Conservation (phyloP, 2,329 filamentous ascomycete genomes). For the Elsinoe arachidis region DNA sequence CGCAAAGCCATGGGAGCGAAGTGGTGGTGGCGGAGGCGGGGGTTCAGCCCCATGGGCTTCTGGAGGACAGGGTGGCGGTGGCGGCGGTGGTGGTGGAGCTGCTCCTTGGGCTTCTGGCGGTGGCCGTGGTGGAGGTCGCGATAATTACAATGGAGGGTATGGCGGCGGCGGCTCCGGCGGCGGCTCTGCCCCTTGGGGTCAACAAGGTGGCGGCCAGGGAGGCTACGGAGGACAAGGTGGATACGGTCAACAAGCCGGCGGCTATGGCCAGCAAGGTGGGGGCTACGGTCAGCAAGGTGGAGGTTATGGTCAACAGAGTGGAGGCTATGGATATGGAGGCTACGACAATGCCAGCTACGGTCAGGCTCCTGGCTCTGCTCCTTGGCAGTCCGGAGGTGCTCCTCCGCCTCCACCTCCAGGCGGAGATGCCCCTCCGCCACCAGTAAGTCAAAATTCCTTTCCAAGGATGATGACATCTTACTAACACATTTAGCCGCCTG, state of each 20-base stretch:
- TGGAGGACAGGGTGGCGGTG: conserved; percentile 13
- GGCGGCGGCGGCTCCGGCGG: conserved; percentile 20
- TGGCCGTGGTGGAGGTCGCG: conserved; percentile 16
- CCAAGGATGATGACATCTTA: not conserved
- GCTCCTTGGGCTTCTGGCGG: conserved; percentile 27
- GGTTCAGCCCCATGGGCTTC: conserved; percentile 34
- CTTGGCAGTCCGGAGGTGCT: conserved; percentile 50
- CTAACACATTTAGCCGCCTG: conserved; percentile 6
- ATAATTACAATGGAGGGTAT: conserved; percentile 14
- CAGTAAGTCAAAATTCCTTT: conserved; percentile 21
- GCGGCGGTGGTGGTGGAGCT: conserved; percentile 26
- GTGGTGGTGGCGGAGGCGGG: conserved; percentile 60
- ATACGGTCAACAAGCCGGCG: conserved; percentile 17
- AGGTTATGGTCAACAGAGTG: conserved; percentile 25
- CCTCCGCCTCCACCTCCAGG: conserved; percentile 52
- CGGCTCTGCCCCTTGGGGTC: conserved; percentile 10
- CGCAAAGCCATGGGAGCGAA: conserved; percentile 72
- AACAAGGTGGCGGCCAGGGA: conserved; percentile 17
- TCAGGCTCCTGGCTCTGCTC: conserved; percentile 33
- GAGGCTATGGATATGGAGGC: conserved; percentile 16
- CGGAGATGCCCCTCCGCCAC: conserved; percentile 55
- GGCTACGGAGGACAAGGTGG: conserved; percentile 16
- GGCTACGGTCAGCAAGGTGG: conserved; percentile 26
- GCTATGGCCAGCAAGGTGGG: conserved; percentile 6
- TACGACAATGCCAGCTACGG: conserved; percentile 21